Evolutionary conservation across 2,329 filamentous ascomycete genomes (phyloP), one percentile per base, ranked within the genome.

Genomic region (Dactylellina drechsleri): DNA sequence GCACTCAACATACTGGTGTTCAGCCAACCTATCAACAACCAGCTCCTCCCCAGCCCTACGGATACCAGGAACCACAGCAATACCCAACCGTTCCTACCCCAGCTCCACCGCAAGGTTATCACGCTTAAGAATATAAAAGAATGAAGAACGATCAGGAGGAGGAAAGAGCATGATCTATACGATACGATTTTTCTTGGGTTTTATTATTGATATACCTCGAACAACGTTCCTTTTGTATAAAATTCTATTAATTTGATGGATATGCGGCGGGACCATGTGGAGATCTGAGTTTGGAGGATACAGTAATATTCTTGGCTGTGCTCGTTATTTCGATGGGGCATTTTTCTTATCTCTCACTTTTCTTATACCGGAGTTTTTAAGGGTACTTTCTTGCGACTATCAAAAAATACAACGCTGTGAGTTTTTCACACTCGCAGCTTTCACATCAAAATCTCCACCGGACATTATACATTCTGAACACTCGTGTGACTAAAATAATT

Each of bases 21-120:
- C 66, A 70, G 50, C 57, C 66, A 62, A 26, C 23, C 49, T 66
- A 70, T 61, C 45, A 60, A 15, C 41, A 20, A 26, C 18, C 52
- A 36, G 52, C 72, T 13, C 41, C 54, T 23, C 72, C 60, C 50
- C 31, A 40, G 28, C 31, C 23, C 4, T 70, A 70, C 53, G 57
- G 58, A 53, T 71, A 76, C 40, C 62, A 67, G 41, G 41, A 31
- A 61, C 36, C 70, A 31, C 72, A 76, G 52, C 64, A 47, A n/a
- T 75, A 75, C 53, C 71, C 71, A 43, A 68, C 57, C 15, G 71
- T 68, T 40, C 71, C 71, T 15, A 75, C 71, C n/a, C 71, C 71
- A 65, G 58, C 64, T 50, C 71, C 71, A 47, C 59, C 64, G 43
- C 71, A 75, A 56, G 53, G 52, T 15, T 75, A 75, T 41, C 71